These are phyloP conservation scores for Cystofilobasidium macerans DNA, from an alignment of 768 basidiomycete species.

Conservation along the genomic window DNA sequence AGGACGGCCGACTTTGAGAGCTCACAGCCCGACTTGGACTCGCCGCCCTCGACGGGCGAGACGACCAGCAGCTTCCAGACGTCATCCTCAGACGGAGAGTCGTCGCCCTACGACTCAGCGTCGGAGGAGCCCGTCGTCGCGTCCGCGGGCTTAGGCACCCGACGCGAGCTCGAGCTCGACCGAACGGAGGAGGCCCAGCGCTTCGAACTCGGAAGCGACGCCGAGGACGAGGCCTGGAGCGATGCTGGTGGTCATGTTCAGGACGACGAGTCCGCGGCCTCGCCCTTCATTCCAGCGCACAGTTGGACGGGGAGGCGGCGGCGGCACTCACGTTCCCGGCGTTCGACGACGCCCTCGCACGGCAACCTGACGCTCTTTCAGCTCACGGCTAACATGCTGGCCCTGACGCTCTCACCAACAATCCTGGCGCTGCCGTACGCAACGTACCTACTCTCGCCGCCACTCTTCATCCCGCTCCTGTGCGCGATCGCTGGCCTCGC, in stretches of 20 bases:
- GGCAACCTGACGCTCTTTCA: conserved; percentile 16
- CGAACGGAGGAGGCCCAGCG: neutral
- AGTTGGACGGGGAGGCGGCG: neutral
- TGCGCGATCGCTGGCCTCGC: conserved; percentile 3
- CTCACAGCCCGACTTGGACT: neutral
- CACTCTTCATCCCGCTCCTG: conserved; percentile 18
- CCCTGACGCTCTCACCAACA: conserved; percentile 18
- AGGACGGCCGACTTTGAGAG: too few relatives aligned
- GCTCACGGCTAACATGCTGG: conserved; percentile 14
- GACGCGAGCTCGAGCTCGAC: conserved; percentile 4
- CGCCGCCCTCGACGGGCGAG: conserved; percentile 1
- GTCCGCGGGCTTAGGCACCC: neutral
- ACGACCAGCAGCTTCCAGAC: conserved; percentile 7
- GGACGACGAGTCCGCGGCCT: too few relatives aligned
- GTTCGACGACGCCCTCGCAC: neutral
- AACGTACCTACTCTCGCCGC: conserved; percentile 10
- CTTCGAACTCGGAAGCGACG: conserved; percentile 4
- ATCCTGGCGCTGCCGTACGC: conserved; percentile 20
- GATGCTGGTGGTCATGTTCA: too few relatives aligned
- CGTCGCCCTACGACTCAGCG: conserved; percentile 1
- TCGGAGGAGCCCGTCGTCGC: neutral
- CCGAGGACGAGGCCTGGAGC: conserved; percentile 3
- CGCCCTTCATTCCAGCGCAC: neutral
- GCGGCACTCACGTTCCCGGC: neutral
- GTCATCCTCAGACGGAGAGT: neutral